Base-by-base conservation (phyloP, 257 asterid genomes). In the Thymus mandschuricus region DNA sequence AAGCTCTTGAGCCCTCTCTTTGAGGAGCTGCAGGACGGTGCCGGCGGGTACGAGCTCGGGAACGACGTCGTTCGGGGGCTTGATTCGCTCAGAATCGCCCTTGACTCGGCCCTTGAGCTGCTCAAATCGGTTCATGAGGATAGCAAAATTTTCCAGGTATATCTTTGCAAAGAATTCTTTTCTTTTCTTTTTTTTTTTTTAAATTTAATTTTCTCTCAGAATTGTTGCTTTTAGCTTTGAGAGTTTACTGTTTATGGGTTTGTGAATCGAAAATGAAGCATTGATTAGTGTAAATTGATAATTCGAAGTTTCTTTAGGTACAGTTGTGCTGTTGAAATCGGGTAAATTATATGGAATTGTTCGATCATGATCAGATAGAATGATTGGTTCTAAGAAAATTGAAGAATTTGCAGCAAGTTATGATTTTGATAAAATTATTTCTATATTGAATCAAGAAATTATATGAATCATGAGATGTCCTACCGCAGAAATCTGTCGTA, bases 81-180 rank as follows among this genome's bases (percentile, higher is more conserved):
- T 69, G 72, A 84, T 48, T 63, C 81, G 48, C 85, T 95, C 65
- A 77, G 72, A 58, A 55, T 78, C 61, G 86, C 97, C 66, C 82
- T 95, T 45, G 86, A 72, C 74, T 81, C 92, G 12, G 96, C 94
- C 81, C 79, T 84, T 21, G 86, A 76, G 72, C 84, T 92, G 68
- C 96, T 95, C 8, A 83, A 82, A 81, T 95, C 96, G 30, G 86
- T 88, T 56, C 92, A 78, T 46, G 83, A 88, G 67, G 94, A 92
- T 85, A 95, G 99, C 72, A 92, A 86, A 79, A 87, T 92, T 70
- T 86, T 83, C 55, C 97, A 95, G 97, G 99, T 95, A 77, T 27
- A 57, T 52, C 21, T 60, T 3, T 35, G 58, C 46, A 7, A 45
- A 2, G 6, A 10, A 49, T 46, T 34, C 3, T 35, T 35, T 38